These are phyloP conservation scores for Volvox africanus DNA, from an alignment of 139 green algal species.

Conservation along the genomic window DNA sequence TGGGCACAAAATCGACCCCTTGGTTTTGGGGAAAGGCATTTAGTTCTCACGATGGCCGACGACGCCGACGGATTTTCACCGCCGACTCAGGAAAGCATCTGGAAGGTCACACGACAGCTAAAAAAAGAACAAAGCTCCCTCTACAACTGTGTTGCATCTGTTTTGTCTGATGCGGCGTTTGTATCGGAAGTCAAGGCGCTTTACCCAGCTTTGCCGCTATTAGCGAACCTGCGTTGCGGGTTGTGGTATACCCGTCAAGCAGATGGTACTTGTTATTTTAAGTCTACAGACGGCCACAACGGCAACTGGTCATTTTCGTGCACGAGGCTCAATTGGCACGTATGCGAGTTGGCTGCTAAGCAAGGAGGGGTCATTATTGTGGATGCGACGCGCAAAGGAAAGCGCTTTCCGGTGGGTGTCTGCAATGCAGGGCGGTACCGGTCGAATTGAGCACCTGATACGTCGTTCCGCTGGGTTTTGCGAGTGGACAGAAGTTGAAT, in stretches of 20 bases:
- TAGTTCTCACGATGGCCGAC: background rate
- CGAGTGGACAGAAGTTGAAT: no score
- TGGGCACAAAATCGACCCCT: no score
- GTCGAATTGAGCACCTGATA: no score
- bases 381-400: constrained; percentile 92
- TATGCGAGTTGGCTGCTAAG: constrained; percentile 70
- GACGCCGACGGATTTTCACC: background rate
- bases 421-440: background rate
- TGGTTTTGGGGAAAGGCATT: no score
- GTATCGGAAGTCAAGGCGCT: constrained; percentile 73
- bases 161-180: constrained; percentile 83
- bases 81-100: constrained; percentile 13
- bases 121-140: constrained; percentile 69
- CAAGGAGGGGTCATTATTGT: constrained; percentile 86
- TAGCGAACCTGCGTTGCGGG: constrained; percentile 93
- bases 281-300: constrained; percentile 94
- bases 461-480: no score
- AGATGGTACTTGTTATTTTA: constrained; percentile 91
- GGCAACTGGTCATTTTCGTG: constrained; percentile 90
- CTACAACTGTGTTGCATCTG: constrained; percentile 85
- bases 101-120: constrained; percentile 50
- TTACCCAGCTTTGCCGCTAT: constrained; percentile 77
- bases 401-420: constrained; percentile 84
- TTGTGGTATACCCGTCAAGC: constrained; percentile 80
- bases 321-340: constrained; percentile 89